Conservation (phyloP, 2,329 filamentous ascomycete genomes). For the Diaporthe nobilis region DNA sequence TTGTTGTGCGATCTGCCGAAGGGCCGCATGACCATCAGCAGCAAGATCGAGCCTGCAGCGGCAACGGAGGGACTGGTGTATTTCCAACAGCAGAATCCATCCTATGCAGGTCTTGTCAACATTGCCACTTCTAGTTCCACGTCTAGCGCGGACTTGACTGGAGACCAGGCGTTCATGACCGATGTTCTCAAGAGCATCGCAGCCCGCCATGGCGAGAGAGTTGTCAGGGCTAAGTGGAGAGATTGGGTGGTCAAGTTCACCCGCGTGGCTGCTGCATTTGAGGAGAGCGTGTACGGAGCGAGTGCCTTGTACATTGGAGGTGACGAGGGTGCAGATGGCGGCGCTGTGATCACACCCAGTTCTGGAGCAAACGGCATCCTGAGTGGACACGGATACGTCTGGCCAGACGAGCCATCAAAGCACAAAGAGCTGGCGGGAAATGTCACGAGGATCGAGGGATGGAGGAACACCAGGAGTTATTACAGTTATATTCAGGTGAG, state of each 20-base stretch:
- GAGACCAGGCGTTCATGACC: constrained; percentile 90
- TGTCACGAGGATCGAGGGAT: constrained; percentile 93
- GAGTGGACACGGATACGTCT: constrained; percentile 93
- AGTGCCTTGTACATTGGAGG: constrained; percentile 89
- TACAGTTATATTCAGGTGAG: constrained; percentile 91
- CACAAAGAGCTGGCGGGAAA: constrained; percentile 91
- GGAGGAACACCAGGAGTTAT: constrained; percentile 95
- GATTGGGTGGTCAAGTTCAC: constrained; percentile 97
- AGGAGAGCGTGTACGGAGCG: constrained; percentile 94
- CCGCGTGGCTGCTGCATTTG: constrained; percentile 91
- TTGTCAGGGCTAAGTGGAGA: constrained; percentile 92
- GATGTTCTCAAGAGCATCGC: constrained; percentile 87
- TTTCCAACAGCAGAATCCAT: constrained; percentile 85
- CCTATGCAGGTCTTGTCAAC: constrained; percentile 65
- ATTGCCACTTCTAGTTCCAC: constrained; percentile 55
- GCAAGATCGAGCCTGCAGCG: constrained; percentile 83
- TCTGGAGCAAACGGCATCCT: constrained; percentile 36
- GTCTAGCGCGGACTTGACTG: constrained; percentile 77
- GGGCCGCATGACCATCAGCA: constrained; percentile 94
- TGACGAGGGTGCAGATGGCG: constrained; percentile 73
- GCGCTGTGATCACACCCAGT: constrained; percentile 64
- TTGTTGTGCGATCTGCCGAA: constrained; percentile 92
- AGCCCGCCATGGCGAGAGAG: constrained; percentile 88
- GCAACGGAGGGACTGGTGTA: constrained; percentile 87
- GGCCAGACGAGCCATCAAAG: constrained; percentile 86